Evolutionary conservation across 1,284 basidiomycete genomes (phyloP), one percentile per base, ranked within the genome.

Genomic region (Trametes pubescens): DNA sequence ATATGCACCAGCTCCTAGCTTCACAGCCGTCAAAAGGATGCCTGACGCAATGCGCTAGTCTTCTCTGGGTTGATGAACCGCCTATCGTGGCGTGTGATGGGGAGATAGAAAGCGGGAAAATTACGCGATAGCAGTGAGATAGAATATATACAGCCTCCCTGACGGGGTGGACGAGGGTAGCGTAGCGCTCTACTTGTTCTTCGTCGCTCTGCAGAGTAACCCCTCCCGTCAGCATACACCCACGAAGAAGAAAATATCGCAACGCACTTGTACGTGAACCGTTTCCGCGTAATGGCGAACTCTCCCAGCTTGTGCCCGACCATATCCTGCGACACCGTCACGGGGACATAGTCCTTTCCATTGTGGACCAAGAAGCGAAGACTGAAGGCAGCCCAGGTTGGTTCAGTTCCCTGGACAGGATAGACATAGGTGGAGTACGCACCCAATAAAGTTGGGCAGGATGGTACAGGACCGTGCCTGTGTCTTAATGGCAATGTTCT

Each of bases 291-390:
- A 65, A 91, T 86, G 21, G 95, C 84, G 78, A 99, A 99, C 81
- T 99, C 96, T 57, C 97, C 97, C 60, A 99, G 79, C 78, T 99
- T 99, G 77, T 99, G 96, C 0, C 97, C 97, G 2, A 99, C 95
- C 96, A 99, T 99, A 76, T 99, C 96, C 77, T 97, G 95, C 14
- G 94, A 95, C 63, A 99, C 84, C 38, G 85, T 80, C 38, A 99
- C 90, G 0, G 96, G 95, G 14, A 91, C 70, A 76, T 96, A 98
- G 70, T 94, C 88, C 79, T 93, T 95, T 51, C 97, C 97, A 72
- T 98, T 99, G 79, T 99, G 95, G 0, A 99, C 94, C 76, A 94
- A 81, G 76, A 98, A 98, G 61, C 90, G 89, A 51, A 96, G 82
- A 6, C 92, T 94, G 71, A 2, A 54, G 34, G 35, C 11, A 8